Evolutionary conservation across 2,329 filamentous ascomycete genomes (phyloP), one percentile per base, ranked within the genome.

Genomic region (Aspergillus versicolor): DNA sequence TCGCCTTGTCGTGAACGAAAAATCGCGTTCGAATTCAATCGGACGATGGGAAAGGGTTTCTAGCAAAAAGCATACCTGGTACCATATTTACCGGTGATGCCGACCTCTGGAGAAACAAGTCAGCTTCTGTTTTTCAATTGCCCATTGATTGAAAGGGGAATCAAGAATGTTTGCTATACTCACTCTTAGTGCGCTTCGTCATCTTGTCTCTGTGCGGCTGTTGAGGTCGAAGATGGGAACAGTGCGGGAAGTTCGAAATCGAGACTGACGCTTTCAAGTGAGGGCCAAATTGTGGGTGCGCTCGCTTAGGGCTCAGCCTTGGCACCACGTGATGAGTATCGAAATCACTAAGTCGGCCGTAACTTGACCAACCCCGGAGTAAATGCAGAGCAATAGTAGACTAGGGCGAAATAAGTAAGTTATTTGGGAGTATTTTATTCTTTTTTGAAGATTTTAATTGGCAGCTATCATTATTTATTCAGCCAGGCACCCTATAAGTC

Each of bases 41-140:
- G 54, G 61, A 48, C 43, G 61, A 59, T 56, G 57, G 51, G 43
- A 37, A 12, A 13, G 46, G 13, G 46, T 61, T 62, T 58, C 60
- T 54, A 43, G 68, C 65, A 55, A 65, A 65, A 66, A 73, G 75
- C 88, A 81, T 89, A 95, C 88, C 92, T 91, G 78, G 89, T 92
- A 86, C 92, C 92, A 84, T 96, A 97, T 88, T 96, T 95, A 83
- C 92, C 91, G 84, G 93, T 97, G 81, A 97, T 92, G 81, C 91
- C 91, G 88, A 96, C 92, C 90, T 96, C 80, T 82, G 69, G 55
- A 61, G 21, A 54, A 58, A 55, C 47, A 24, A 54, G 60, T 76
- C 70, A 75, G 70, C 62, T 63, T 52, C 21, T 19, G 30, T 24
- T 50, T 15, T 40, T 21, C 19, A 12, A 19, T 13, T 49, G 21